Conservation (phyloP, 2,329 filamentous ascomycete genomes). For the Nothomitra cinnamomea region DNA sequence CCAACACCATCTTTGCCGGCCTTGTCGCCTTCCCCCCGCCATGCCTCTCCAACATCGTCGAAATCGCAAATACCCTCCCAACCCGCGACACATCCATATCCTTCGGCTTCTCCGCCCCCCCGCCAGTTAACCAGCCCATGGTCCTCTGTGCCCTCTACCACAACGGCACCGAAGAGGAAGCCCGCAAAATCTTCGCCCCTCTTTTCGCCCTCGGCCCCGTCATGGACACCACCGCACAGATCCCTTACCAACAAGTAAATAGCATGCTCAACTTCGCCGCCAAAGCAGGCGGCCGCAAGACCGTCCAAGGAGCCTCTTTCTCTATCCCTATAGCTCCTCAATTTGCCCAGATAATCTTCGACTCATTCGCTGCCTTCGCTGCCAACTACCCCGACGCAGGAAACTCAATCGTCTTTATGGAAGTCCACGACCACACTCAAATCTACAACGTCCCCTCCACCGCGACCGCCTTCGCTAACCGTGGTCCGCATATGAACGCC, state of each 20-base stretch:
- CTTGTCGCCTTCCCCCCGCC: slow-evolving; percentile 20
- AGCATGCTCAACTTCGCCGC: slow-evolving; percentile 21
- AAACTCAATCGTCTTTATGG: slow-evolving; percentile 22
- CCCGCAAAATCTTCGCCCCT: slow-evolving; percentile 19
- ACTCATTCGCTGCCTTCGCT: slow-evolving; percentile 13
- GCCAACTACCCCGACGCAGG: slow-evolving; percentile 17
- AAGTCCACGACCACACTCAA: slow-evolving; percentile 26
- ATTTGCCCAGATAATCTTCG: slow-evolving; percentile 19
- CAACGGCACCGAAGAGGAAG: slow-evolving; percentile 23
- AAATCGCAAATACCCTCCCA: not conserved
- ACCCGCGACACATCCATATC: not conserved
- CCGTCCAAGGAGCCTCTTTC: slow-evolving; percentile 28
- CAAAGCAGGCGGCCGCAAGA: slow-evolving; percentile 22
- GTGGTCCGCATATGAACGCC: slow-evolving; percentile 28
- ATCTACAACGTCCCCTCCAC: slow-evolving; percentile 20
- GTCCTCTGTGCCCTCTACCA: slow-evolving; percentile 20
- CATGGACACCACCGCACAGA: slow-evolving; percentile 21
- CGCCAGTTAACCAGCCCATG: slow-evolving; percentile 16
- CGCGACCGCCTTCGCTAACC: slow-evolving; percentile 29
- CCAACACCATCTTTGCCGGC: slow-evolving; percentile 19
- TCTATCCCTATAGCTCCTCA: slow-evolving; percentile 23
- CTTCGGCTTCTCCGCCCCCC: slow-evolving; percentile 14
- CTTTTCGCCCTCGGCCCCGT: slow-evolving; percentile 23
- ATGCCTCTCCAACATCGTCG: slow-evolving; percentile 14
- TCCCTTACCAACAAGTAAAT: slow-evolving; percentile 28